phyloP scores from a whole-genome alignment of 177 flowering plant genomes.

The Vitis hybrid region DNA sequence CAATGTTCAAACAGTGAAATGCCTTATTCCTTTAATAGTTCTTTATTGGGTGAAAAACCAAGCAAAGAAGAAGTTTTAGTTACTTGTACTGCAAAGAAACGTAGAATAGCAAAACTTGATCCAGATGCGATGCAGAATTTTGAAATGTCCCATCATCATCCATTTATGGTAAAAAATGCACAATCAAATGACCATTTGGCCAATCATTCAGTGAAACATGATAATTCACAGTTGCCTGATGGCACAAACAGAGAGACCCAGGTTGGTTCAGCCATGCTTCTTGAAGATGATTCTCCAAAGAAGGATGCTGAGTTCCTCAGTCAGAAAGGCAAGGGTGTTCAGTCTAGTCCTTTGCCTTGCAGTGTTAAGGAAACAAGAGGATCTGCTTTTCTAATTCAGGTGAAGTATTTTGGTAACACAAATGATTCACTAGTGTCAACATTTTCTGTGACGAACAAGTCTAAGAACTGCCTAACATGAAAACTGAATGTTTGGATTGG shows the following conservation, averaged over 20 bases:
- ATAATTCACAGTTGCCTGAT: conserved; percentile 21
- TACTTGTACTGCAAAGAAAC: conserved; percentile 47
- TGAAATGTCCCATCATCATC: conserved; percentile 12
- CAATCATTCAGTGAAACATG: conserved; percentile 18
- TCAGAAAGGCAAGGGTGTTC: conserved; percentile 23
- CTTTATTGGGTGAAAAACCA: conserved; percentile 23
- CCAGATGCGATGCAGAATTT: conserved; percentile 10
- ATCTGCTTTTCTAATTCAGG: conserved; percentile 74
- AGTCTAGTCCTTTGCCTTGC: conserved; percentile 19
- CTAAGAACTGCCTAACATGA: neutral
- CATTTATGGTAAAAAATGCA: conserved; percentile 7
- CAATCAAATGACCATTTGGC: conserved; percentile 7
- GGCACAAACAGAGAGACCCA: conserved; percentile 19
- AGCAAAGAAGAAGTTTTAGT: conserved; percentile 22
- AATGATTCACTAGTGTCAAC: neutral
- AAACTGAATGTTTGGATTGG: neutral
- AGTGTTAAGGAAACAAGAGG: conserved; percentile 55
- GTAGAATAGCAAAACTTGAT: conserved; percentile 32
- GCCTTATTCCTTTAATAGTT: conserved; percentile 37
- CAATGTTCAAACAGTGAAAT: conserved; percentile 25
- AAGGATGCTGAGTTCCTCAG: conserved; percentile 13
- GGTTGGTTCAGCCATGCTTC: conserved; percentile 13
- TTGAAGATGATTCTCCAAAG: conserved; percentile 15
- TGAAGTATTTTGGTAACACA: conserved; percentile 14
- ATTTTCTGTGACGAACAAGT: neutral